Evolutionary conservation across 2,329 filamentous ascomycete species (phyloP).

Genomic region (Neospermospora avenae): DNA sequence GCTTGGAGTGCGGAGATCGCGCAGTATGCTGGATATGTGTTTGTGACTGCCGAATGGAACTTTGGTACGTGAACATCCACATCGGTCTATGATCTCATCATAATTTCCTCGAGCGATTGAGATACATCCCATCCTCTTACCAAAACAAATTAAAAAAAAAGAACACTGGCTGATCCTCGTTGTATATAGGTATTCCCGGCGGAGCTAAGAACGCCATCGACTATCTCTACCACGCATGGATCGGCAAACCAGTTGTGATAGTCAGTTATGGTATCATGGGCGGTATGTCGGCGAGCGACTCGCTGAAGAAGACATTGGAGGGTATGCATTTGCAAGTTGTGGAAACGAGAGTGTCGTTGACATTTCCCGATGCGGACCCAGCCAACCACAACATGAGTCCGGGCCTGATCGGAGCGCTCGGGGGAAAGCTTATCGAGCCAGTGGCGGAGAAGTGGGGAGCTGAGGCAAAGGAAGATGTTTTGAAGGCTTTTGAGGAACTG

Average conservation of each 20-base stretch:
- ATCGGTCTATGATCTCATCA: no score
- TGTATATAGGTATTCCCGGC: conserved; percentile 48
- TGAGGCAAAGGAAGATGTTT: conserved; percentile 14
- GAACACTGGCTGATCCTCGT: no score
- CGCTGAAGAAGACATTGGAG: conserved; percentile 30
- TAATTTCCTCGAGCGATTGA: no score
- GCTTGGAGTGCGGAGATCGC: conserved; percentile 44
- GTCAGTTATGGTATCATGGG: conserved; percentile 52
- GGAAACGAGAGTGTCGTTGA: conserved; percentile 35
- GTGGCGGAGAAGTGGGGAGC: conserved; percentile 10
- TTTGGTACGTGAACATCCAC: no score
- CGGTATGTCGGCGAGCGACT: conserved; percentile 36
- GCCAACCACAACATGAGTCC: conserved; percentile 10
- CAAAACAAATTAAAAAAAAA: no score
- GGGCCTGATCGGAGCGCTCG: conserved; percentile 9
- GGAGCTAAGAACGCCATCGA: conserved; percentile 61
- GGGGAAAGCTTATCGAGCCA: conserved; percentile 17
- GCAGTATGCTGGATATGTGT: conserved; percentile 46
- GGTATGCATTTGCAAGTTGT: conserved; percentile 35
- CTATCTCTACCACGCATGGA: conserved; percentile 57
- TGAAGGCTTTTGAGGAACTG: conserved; percentile 21
- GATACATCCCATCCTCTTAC: no score
- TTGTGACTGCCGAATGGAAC: conserved; percentile 55
- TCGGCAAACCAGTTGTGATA: conserved; percentile 50
- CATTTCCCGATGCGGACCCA: conserved; percentile 26